Evolutionary conservation across 2,329 filamentous ascomycete genomes (phyloP).

Genomic region (Dichotomopilus funicola): DNA sequence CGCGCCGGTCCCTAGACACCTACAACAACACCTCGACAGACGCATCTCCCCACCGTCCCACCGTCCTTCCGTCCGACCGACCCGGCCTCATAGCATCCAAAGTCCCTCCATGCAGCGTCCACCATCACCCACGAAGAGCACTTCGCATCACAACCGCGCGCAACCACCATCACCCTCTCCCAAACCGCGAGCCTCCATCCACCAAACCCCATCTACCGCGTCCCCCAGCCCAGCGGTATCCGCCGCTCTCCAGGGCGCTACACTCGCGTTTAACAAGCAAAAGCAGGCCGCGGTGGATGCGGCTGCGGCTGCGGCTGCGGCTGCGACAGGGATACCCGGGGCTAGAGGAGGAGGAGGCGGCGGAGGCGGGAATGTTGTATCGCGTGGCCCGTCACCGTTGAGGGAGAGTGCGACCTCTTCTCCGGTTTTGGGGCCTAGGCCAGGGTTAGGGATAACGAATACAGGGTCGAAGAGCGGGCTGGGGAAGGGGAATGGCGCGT

Average conservation of each 20-base stretch:
- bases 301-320: too few relatives aligned
- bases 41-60: too few relatives aligned
- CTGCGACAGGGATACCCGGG: too few relatives aligned
- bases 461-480: neutral
- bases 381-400: neutral
- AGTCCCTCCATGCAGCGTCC: constrained; percentile 13
- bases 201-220: neutral
- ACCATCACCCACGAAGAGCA: constrained; percentile 9
- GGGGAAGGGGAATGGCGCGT: constrained; percentile 7
- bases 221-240: constrained; percentile 10
- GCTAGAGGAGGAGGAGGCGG: neutral
- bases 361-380: neutral
- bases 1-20: too few relatives aligned
- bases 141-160: constrained; percentile 1
- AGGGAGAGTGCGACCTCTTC: too few relatives aligned
- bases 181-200: neutral
- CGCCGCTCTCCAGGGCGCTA: constrained; percentile 48
- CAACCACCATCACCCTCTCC: neutral
- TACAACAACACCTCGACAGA: too few relatives aligned
- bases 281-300: neutral
- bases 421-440: too few relatives aligned
- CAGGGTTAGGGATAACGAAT: too few relatives aligned
- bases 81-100: too few relatives aligned
- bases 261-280: constrained; percentile 42
- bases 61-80: too few relatives aligned